These are phyloP conservation scores for Theobroma grandiflorum DNA, from an alignment of 441 rosid species.

Conservation along the genomic window DNA sequence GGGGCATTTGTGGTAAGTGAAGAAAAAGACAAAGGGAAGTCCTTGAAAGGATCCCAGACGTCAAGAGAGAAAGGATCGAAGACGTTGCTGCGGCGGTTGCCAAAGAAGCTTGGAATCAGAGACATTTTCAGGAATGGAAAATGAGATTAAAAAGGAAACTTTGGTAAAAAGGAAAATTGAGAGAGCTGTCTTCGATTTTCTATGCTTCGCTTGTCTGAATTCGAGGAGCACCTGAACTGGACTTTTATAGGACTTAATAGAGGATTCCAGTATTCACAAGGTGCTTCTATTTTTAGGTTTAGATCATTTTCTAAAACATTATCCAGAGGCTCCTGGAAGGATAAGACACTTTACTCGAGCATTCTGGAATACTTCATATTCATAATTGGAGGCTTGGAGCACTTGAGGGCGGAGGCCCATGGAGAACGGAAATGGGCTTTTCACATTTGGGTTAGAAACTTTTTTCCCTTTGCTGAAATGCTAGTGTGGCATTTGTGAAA, in stretches of 20 bases:
- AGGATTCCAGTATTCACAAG: background rate
- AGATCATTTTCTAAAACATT: background rate
- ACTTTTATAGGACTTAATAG: background rate
- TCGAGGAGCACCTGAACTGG: background rate
- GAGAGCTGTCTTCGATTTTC: no score
- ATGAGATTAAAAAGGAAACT: background rate
- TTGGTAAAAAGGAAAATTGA: background rate
- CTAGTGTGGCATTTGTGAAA: no score
- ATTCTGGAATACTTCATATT: background rate
- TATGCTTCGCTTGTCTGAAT: background rate
- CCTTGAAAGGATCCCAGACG: constrained; percentile 45
- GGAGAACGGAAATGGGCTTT: background rate
- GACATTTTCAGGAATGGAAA: constrained; percentile 32
- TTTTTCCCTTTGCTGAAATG: background rate
- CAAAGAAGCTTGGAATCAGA: constrained; percentile 46
- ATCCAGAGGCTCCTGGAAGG: background rate
- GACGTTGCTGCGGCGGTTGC: constrained; percentile 38
- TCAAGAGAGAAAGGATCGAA: constrained; percentile 50
- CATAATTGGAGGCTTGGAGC: background rate
- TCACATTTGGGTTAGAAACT: no score
- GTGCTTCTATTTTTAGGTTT: background rate
- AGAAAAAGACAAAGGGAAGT: constrained; percentile 24
- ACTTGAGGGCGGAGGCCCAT: background rate
- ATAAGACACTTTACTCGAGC: background rate
- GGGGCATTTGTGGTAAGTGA: background rate